Conservation (phyloP, 2,329 filamentous ascomycete species). For the Fusarium pseudonygamai region DNA sequence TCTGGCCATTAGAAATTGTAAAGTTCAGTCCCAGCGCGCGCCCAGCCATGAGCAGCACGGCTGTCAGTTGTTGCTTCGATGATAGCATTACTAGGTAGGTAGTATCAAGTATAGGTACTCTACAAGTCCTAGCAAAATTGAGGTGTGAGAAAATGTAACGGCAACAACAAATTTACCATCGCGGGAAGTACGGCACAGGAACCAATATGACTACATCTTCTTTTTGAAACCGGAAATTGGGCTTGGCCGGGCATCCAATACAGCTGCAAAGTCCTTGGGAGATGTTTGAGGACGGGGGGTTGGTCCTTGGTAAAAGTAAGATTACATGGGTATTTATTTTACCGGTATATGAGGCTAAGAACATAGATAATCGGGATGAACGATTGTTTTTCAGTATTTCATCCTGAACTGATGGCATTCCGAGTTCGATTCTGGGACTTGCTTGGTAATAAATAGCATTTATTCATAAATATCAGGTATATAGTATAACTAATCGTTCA, state of each 20-base stretch:
- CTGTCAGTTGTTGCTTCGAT: conserved; percentile 1
- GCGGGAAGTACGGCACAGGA: not conserved
- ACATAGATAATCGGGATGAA: not conserved
- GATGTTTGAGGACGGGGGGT: conserved; percentile 14
- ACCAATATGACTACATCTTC: conserved; percentile 9
- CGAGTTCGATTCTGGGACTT: not conserved
- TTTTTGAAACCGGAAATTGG: conserved; percentile 30
- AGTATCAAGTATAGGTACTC: not conserved
- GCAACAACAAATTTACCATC: not conserved
- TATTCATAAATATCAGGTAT: not conserved
- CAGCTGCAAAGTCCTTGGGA: conserved; percentile 13
- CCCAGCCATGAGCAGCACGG: conserved; percentile 37
- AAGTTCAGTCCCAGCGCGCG: conserved; percentile 55
- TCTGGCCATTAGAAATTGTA: conserved; percentile 70
- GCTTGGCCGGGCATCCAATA: conserved; percentile 7
- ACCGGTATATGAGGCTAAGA: conserved; percentile 6
- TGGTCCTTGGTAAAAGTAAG: conserved; percentile 27
- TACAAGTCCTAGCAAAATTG: not conserved
- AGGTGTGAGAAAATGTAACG: not conserved
- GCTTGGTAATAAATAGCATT: not conserved
- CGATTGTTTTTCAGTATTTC: not conserved
- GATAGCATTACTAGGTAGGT: conserved; percentile 13
- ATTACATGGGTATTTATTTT: conserved; percentile 36
- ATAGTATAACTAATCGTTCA: not conserved
- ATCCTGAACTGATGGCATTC: not conserved